A percentile compares a stretch with the other conserved stretches of the same genome.
Conservation (phyloP, 2,329 filamentous ascomycete species). For the Fusarium nanum region DNA sequence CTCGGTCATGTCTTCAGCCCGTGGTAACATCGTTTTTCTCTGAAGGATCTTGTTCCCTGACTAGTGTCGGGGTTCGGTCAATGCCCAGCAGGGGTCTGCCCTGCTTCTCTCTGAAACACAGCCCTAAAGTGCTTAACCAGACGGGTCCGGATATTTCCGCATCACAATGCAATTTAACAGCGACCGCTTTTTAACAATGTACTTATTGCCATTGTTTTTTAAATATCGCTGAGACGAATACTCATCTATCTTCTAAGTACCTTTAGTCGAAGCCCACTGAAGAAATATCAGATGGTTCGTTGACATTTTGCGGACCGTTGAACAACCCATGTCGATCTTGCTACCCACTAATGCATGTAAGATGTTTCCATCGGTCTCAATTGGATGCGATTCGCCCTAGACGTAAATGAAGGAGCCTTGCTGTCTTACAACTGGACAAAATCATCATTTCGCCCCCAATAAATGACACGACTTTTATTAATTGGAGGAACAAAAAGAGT, state of each 20-base stretch:
- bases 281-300: too few relatives aligned
- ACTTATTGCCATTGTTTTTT: neutral
- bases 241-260: neutral
- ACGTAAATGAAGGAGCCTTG: neutral
- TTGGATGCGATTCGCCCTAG: neutral
- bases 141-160: neutral
- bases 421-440: neutral
- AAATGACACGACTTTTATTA: fast-evolving
- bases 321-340: neutral
- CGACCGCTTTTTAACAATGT: neutral
- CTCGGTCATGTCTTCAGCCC: neutral
- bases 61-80: neutral
- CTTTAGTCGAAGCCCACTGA: fast-evolving
- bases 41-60: neutral
- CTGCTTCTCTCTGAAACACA: neutral
- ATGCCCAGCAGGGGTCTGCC: neutral
- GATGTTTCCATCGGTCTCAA: neutral
- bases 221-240: neutral
- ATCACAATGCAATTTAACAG: neutral
- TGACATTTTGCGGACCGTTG: neutral
- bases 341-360: neutral
- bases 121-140: neutral
- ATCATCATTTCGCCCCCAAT: neutral
- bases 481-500: neutral
- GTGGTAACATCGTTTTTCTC: neutral